Evolutionary conservation across 257 asterid species (phyloP).

Genomic region (Gentiana dahurica): DNA sequence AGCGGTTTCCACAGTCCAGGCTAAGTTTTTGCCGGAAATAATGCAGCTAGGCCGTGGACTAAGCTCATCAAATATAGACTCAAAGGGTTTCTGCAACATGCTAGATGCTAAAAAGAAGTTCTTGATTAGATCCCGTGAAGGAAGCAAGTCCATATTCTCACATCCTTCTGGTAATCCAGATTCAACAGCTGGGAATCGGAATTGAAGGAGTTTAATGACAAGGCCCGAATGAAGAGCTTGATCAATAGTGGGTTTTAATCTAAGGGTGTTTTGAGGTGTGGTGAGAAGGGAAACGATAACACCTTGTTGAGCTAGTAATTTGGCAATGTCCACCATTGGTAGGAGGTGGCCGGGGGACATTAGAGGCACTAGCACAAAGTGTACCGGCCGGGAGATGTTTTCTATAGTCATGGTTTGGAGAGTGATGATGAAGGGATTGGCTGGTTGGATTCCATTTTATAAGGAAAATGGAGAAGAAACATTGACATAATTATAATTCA

Average conservation of each 20-base stretch:
- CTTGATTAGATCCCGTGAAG: slow-evolving; percentile 18
- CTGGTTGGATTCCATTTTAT: no score
- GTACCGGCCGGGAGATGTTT: slow-evolving; percentile 12
- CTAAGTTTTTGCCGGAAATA: slow-evolving; percentile 25
- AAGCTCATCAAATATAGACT: slow-evolving; percentile 13
- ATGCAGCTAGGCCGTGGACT: slow-evolving; percentile 31
- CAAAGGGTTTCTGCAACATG: slow-evolving; percentile 24
- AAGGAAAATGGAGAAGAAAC: no score
- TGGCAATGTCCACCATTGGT: slow-evolving; percentile 76
- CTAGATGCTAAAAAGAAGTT: slow-evolving; percentile 25
- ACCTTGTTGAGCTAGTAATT: slow-evolving; percentile 32
- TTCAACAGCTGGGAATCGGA: slow-evolving; percentile 28
- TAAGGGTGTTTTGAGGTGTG: slow-evolving; percentile 32
- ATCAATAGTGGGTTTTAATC: slow-evolving; percentile 18
- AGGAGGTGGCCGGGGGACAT: slow-evolving; percentile 73
- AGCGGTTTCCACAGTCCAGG: slow-evolving; percentile 27
- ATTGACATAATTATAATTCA: no score
- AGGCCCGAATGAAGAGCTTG: slow-evolving; percentile 27
- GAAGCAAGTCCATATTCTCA: slow-evolving; percentile 38
- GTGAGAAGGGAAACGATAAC: slow-evolving; percentile 21
- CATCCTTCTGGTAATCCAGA: slow-evolving; percentile 49
- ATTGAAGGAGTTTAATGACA: slow-evolving; percentile 21
- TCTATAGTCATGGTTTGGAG: slow-evolving; percentile 12
- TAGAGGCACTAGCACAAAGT: slow-evolving; percentile 54
- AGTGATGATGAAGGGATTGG: no score